A percentile compares a stretch with the other conserved stretches of the same genome.
Evolutionary conservation across 192 early-diverging fungal genomes (phyloP).

Genomic region (Backusella liffmaniae): DNA sequence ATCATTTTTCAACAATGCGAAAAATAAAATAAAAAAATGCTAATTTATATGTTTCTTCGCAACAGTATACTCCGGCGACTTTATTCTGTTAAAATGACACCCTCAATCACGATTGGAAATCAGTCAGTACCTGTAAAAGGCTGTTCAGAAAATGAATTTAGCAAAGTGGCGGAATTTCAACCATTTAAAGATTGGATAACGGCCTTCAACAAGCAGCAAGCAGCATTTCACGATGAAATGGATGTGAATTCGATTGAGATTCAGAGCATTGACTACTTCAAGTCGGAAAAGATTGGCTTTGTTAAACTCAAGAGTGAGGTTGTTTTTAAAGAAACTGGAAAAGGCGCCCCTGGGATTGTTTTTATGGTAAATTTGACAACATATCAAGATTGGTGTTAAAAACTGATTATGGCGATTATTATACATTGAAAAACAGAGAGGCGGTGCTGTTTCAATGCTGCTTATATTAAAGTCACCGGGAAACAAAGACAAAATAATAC

Average conservation of each 20-base stretch:
- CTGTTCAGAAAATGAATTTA: slow-evolving; percentile 12
- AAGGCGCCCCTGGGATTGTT: slow-evolving; percentile 66
- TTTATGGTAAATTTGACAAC: slow-evolving; percentile 58
- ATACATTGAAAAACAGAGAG: slow-evolving; percentile 46
- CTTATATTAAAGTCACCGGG: slow-evolving; percentile 55
- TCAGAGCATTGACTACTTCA: slow-evolving; percentile 76
- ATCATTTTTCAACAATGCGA: not conserved
- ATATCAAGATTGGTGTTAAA: not conserved
- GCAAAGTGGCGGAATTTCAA: slow-evolving; percentile 46
- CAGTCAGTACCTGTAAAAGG: slow-evolving; percentile 26
- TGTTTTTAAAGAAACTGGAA: slow-evolving; percentile 42
- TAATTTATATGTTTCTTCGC: not conserved
- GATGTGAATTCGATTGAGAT: slow-evolving; percentile 53
- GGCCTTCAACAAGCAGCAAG: slow-evolving; percentile 39
- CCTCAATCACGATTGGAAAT: slow-evolving; percentile 14
- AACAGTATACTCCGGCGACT: not conserved
- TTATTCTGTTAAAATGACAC: slow-evolving; percentile 12
- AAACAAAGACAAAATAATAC: slow-evolving; percentile 54
- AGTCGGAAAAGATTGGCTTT: slow-evolving; percentile 65
- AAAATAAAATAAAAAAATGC: too few species aligned
- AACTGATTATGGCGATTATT: not conserved
- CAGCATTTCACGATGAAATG: slow-evolving; percentile 30
- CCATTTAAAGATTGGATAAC: slow-evolving; percentile 60
- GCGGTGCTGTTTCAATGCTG: slow-evolving; percentile 71
- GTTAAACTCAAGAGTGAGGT: slow-evolving; percentile 68